Percentiles rank a stretch among this genome's conserved stretches.
Conservation (phyloP, 2,329 filamentous ascomycete species). For the Aureobasidium mangrovei region DNA sequence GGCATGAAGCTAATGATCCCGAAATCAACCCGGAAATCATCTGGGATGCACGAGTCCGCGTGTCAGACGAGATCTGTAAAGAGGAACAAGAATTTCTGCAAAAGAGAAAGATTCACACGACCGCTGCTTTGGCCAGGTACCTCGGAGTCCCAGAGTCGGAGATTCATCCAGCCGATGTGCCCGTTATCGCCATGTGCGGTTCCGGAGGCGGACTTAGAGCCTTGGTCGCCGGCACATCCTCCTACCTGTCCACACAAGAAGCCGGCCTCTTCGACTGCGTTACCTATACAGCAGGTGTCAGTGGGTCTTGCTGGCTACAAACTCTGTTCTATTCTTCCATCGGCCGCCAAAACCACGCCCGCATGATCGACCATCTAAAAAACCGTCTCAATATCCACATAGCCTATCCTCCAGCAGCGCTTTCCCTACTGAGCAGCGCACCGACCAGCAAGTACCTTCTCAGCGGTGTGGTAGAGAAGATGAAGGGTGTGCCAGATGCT, state of each 20-base stretch:
- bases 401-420: slow-evolving; percentile 78
- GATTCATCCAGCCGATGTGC: slow-evolving; percentile 88
- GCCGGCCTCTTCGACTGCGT: slow-evolving; percentile 87
- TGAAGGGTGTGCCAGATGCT: slow-evolving; percentile 70
- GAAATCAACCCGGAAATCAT: slow-evolving; percentile 77
- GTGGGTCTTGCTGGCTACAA: slow-evolving; percentile 93
- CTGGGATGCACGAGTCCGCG: slow-evolving; percentile 70
- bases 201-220: slow-evolving; percentile 87
- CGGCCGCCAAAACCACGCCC: slow-evolving; percentile 55
- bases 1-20: slow-evolving; percentile 81
- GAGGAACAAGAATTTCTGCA: slow-evolving; percentile 71
- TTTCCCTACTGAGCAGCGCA: slow-evolving; percentile 71
- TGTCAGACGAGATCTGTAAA: slow-evolving; percentile 70
- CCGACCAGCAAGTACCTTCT: slow-evolving; percentile 91
- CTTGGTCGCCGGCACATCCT: slow-evolving; percentile 82
- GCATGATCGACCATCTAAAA: slow-evolving; percentile 77
- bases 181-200: slow-evolving; percentile 85
- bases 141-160: slow-evolving; percentile 67
- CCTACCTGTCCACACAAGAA: slow-evolving; percentile 73
- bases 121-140: slow-evolving; percentile 70
- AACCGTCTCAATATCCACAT: slow-evolving; percentile 78
- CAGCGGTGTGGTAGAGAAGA: slow-evolving; percentile 81
- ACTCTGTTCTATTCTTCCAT: slow-evolving; percentile 78
- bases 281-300: slow-evolving; percentile 92
- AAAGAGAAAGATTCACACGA: slow-evolving; percentile 59